phyloP scores from a whole-genome alignment of 306 rosid genomes.

The Potentilla sterilis region DNA sequence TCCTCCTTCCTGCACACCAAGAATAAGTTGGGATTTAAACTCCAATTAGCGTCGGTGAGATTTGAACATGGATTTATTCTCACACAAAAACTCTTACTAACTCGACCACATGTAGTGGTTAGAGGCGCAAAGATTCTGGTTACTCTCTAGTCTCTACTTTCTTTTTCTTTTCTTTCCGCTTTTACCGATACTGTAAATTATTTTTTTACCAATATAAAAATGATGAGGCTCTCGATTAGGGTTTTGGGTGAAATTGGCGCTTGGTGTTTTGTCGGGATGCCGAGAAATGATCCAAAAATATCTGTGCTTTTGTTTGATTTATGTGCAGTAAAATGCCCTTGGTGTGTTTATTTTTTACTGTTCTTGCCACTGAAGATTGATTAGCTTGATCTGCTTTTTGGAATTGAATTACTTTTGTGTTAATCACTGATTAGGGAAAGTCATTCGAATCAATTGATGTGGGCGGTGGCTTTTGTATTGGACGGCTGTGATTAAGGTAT shows the following conservation, averaged over 20 bases:
- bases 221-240: conserved; percentile 40
- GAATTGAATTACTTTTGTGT: neutral
- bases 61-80: too few relatives aligned
- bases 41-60: too few relatives aligned
- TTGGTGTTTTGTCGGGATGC: neutral
- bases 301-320: neutral
- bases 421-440: neutral
- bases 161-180: neutral
- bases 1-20: too few relatives aligned
- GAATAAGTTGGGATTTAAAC: too few relatives aligned
- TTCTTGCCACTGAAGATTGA: neutral
- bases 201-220: conserved; percentile 13
- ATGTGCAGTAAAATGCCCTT: neutral
- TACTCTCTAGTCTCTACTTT: neutral
- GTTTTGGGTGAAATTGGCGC: conserved; percentile 14
- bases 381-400: neutral
- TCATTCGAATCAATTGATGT: conserved; percentile 1
- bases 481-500: neutral
- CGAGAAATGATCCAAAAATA: neutral
- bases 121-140: neutral
- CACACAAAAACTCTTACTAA: too few relatives aligned
- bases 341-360: neutral
- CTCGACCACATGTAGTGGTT: too few relatives aligned
- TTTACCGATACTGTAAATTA: too few relatives aligned
- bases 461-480: neutral